Evolutionary conservation across 228 moss, liverwort and hornwort species (phyloP), one percentile per base, ranked within the genome.

Genomic region (Sphagnum magellanicum): DNA sequence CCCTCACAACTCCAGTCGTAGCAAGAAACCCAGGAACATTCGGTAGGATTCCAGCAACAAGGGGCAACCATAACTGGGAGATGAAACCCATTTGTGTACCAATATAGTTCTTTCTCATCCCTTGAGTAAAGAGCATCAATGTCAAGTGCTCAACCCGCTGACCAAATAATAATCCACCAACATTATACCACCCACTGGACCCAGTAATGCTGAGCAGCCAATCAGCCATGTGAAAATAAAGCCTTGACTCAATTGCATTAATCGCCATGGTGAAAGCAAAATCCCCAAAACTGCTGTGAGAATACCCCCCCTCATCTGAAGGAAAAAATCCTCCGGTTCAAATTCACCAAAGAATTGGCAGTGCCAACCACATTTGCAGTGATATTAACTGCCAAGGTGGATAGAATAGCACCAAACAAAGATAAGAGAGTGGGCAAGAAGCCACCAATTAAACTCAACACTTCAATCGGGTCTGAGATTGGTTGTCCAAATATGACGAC

Each of bases 331-430:
- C 76, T 50, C 6, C 76, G 83, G 59, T 76, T 72, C 11, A 83
- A 6, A 51, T 83, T 83, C 50, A 83, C 76, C 8, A 83, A 53
- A 52, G 83, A 79, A 74, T 83, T 83, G 3, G 83, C 83, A 59
- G 79, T 79, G 6, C 79, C 83, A 62, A 83, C 83, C 47, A 83
- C 76, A n/a, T 83, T 83, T 6, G 83, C 83, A 10, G 83, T 79
- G 57, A 83, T 83, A 62, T 83, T 83, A 16, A 79, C 79, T 8
- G 79, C 79, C 52, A 83, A 59, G 0, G 78, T 83, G 32, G 83
- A 79, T 63, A 83, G 69, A 64, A 83, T 79, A 16, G 79, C 83
- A 49, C 83, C 83, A 16, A 77, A 71, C 47, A 83, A 65, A 0
- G 79, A 60, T 10, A 83, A 67, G 58, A 83, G 74, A 48, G 79